Evolutionary conservation across 164 flowering plant genomes (phyloP).

Genomic region (Stephania yunnanensis): DNA sequence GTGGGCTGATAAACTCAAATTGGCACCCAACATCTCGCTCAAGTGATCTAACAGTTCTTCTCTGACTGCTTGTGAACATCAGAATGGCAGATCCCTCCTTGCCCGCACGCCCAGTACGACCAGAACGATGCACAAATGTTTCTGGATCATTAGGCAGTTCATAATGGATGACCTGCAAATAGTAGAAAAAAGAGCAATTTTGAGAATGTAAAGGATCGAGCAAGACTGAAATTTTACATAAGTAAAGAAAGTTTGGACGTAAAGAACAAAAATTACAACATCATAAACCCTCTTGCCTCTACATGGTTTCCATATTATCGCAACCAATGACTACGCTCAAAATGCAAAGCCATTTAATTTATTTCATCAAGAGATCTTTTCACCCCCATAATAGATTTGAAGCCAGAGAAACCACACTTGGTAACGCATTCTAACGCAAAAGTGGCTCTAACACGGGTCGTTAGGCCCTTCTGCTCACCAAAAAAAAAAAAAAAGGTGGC

Average conservation of each 20-base stretch:
- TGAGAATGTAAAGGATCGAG: background rate
- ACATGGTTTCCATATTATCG: background rate
- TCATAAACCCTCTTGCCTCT: background rate
- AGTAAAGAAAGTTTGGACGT: background rate
- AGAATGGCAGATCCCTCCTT: constrained; percentile 85
- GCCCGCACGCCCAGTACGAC: constrained; percentile 99
- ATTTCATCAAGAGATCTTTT: background rate
- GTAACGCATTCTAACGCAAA: background rate
- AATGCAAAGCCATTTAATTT: background rate
- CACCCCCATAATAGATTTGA: background rate
- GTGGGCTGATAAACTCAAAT: constrained; percentile 82
- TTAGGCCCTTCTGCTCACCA: background rate
- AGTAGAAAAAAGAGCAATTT: constrained; percentile 3
- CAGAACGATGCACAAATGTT: constrained; percentile 99
- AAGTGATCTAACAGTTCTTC: constrained; percentile 73
- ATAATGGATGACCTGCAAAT: constrained; percentile 80
- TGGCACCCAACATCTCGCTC: constrained; percentile 93
- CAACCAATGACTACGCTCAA: background rate
- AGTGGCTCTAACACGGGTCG: no score
- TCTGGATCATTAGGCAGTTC: constrained; percentile 98
- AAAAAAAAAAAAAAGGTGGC: background rate
- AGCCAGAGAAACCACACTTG: background rate
- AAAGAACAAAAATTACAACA: background rate
- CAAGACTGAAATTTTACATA: background rate
- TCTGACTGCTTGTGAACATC: constrained; percentile 76